phyloP scores from a whole-genome alignment of 306 rosid genomes.

The Cercis canadensis region DNA sequence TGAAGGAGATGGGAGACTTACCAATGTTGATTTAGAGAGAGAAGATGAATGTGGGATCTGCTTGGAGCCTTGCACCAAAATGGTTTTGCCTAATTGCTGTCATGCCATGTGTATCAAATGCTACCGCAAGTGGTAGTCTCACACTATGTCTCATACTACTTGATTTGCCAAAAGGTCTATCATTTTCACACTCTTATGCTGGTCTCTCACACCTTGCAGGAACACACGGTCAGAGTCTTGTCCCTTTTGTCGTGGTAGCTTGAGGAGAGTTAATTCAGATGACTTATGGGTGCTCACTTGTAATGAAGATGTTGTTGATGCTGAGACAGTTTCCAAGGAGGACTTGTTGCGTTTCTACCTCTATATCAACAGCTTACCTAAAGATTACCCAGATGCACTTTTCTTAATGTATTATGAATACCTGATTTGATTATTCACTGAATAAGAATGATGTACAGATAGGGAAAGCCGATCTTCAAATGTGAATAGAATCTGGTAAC shows the following conservation, averaged over 20 bases:
- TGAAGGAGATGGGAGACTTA: constrained; percentile 57
- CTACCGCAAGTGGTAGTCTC: constrained; percentile 89
- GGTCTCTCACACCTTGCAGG: constrained; percentile 55
- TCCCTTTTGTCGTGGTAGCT: constrained; percentile 92
- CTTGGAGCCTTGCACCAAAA: constrained; percentile 92
- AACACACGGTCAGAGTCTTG: constrained; percentile 83
- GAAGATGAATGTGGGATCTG: constrained; percentile 99
- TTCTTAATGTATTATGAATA: constrained; percentile 90
- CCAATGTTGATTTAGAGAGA: constrained; percentile 69
- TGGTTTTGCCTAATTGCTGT: constrained; percentile 95
- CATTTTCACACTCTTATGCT: constrained; percentile 19
- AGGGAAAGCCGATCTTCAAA: constrained; percentile 54
- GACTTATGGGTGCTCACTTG: constrained; percentile 97
- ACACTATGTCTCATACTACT: background rate
- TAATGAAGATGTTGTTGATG: constrained; percentile 84
- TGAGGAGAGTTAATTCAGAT: constrained; percentile 92
- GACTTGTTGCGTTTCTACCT: constrained; percentile 84
- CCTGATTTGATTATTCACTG: constrained; percentile 55
- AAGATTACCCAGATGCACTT: constrained; percentile 90
- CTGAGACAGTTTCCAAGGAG: constrained; percentile 82
- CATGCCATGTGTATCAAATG: constrained; percentile 98
- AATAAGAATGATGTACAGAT: constrained; percentile 63
- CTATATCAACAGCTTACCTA: constrained; percentile 85
- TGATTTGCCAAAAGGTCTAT: constrained; percentile 12
- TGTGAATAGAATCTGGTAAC: no score